Conservation (phyloP, 441 rosid species). For the Populus hybrid region DNA sequence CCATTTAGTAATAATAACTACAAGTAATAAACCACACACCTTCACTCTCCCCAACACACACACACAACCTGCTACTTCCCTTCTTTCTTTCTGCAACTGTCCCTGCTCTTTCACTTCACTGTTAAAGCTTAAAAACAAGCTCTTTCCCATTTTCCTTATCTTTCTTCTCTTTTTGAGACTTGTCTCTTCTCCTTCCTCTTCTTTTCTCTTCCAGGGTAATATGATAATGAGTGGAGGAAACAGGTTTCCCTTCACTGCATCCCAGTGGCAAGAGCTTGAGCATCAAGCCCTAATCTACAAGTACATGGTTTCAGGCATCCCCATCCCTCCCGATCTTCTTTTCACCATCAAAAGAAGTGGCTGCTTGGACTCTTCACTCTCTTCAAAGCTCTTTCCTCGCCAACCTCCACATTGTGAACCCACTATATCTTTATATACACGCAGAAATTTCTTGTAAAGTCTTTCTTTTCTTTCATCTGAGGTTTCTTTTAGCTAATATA, state of each 20-base stretch:
- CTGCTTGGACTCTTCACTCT: conserved; percentile 50
- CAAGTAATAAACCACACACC: not conserved
- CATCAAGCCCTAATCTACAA: conserved; percentile 90
- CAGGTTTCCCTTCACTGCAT: conserved; percentile 76
- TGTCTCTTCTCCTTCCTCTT: not conserved
- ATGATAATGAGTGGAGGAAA: conserved; percentile 44
- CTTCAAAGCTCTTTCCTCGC: conserved; percentile 53
- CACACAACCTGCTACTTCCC: conserved; percentile 11
- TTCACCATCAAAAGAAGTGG: conserved; percentile 60
- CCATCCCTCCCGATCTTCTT: conserved; percentile 90
- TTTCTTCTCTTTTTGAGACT: not conserved
- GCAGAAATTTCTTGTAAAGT: not conserved
- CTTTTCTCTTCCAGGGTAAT: not conserved
- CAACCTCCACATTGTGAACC: conserved; percentile 55
- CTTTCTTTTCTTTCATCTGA: not conserved
- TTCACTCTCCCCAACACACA: not conserved
- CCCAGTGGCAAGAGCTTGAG: conserved; percentile 97
- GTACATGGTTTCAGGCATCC: conserved; percentile 78
- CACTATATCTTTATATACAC: not conserved
- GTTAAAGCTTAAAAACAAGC: not conserved
- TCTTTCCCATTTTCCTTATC: conserved; percentile 6
- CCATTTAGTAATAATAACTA: not conserved
- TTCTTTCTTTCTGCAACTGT: conserved; percentile 16
- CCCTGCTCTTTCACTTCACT: conserved; percentile 17
- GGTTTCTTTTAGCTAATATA: too few species aligned